These are phyloP conservation scores for Dicorynia guianensis DNA, from an alignment of 306 rosid genomes.

Conservation along the genomic window DNA sequence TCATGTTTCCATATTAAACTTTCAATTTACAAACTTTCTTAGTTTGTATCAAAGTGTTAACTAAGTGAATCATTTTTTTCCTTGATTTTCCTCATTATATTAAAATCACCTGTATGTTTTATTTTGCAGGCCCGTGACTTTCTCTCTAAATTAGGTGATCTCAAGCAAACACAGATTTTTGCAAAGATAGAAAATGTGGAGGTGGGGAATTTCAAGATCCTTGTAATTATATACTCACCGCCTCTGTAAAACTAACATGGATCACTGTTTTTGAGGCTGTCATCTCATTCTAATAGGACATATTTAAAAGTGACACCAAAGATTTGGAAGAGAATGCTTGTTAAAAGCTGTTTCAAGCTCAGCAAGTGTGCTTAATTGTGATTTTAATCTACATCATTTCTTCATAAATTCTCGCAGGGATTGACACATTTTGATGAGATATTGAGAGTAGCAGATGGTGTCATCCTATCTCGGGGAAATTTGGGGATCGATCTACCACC, in stretches of 20 bases:
- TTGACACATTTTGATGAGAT: constrained; percentile 84
- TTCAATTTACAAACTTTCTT: constrained; percentile 18
- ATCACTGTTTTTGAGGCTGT: not conserved
- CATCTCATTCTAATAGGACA: not conserved
- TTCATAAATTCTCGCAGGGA: constrained; percentile 57
- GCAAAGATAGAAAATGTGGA: constrained; percentile 86
- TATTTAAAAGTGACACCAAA: not conserved
- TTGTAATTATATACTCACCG: not conserved
- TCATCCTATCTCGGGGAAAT: constrained; percentile 84
- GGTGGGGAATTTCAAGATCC: constrained; percentile 50
- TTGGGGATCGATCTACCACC: constrained; percentile 95
- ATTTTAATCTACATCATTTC: constrained; percentile 33
- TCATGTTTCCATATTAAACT: constrained; percentile 30
- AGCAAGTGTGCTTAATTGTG: not conserved
- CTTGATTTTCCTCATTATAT: constrained; percentile 9
- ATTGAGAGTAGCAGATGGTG: constrained; percentile 85
- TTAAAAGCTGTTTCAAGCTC: constrained; percentile 1
- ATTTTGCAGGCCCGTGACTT: constrained; percentile 71
- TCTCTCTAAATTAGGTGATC: constrained; percentile 52
- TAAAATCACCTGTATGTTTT: constrained; percentile 31
- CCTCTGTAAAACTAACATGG: not conserved
- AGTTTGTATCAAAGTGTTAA: not conserved
- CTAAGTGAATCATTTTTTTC: constrained; percentile 5
- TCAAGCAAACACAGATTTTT: constrained; percentile 76
- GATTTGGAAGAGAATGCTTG: not conserved